Base-by-base conservation (phyloP, 495 filamentous ascomycete genomes). In the Xylaria palmicola region DNA sequence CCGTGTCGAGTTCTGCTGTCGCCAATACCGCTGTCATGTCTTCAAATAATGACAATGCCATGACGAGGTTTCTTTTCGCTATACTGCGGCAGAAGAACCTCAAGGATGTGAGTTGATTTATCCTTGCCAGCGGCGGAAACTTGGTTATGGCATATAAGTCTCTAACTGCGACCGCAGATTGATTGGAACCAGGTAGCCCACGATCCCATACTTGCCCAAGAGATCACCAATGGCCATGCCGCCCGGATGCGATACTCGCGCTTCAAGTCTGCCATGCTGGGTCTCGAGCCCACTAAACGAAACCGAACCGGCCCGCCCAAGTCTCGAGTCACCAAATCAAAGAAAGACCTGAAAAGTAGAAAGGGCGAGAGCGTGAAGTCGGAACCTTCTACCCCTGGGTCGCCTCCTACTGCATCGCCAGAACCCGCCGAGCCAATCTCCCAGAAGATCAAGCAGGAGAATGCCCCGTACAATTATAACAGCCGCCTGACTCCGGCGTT, bases 221-320 rank as follows among this genome's bases (percentile, higher is more conserved):
- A 82, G 55, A 90, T 91, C 59, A 88, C 88, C 62, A 92, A 91
- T 68, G 89, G 88, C 66, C 89, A 92, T 72, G 89, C 89, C 8
- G 88, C 89, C 30, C 87, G 89, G 45, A 92, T 92, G 89, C 87
- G 89, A 34, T 92, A 84, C 72, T 86, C 85, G 20, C 85, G 89
- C 40, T 90, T 91, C 76, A 77, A 59, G n/a, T 51, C 66, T n/a
- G 63, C 69, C 32, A 73, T 78, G 66, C 59, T 79, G 10, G 75
- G 74, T 39, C 61, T 68, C 29, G 74, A 79, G 62, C 76, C 78
- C 5, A 71, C 74, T 47, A 66, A 66, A 27, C 72, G 77, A 9
- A 79, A 76, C 64, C 72, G 75, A 43, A 71, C 67, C 20, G 66
- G 59, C n/a, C 57, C 65, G n/a, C 52, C 59, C 39, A 80, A 72